phyloP scores from a whole-genome alignment of 345 rosid genomes.

The Geranium brycei region DNA sequence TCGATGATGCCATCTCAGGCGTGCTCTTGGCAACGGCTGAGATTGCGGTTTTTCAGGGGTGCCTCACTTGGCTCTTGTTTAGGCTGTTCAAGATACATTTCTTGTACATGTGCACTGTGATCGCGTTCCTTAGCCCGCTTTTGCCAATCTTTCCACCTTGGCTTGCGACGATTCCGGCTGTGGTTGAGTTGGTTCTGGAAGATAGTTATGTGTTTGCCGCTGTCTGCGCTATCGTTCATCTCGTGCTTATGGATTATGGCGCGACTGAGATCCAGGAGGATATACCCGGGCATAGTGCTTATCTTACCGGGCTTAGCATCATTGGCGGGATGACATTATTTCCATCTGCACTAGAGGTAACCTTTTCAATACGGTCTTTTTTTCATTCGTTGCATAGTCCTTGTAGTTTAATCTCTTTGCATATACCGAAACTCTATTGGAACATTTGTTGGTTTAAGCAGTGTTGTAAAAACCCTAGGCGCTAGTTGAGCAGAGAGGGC shows the following conservation, averaged over 20 bases:
- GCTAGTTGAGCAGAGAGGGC: no score
- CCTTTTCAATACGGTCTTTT: background rate
- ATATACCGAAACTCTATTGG: no score
- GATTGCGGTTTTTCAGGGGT: slow-evolving; percentile 85
- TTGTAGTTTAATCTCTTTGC: no score
- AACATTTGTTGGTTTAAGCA: no score
- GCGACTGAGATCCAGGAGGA: slow-evolving; percentile 81
- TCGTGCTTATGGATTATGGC: slow-evolving; percentile 73
- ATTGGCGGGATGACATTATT: slow-evolving; percentile 94
- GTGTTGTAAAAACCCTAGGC: no score
- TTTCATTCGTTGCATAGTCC: no score
- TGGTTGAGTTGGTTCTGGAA: slow-evolving; percentile 56
- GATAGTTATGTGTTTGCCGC: slow-evolving; percentile 58
- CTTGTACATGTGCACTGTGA: slow-evolving; percentile 69
- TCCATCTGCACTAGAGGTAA: slow-evolving; percentile 89
- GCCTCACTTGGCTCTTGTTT: slow-evolving; percentile 88
- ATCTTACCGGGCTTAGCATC: slow-evolving; percentile 86
- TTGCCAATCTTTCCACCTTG: slow-evolving; percentile 76
- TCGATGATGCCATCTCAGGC: slow-evolving; percentile 72
- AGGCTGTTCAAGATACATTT: slow-evolving; percentile 74
- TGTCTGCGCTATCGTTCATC: slow-evolving; percentile 48
- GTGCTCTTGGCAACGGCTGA: slow-evolving; percentile 93
- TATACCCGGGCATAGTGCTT: slow-evolving; percentile 71
- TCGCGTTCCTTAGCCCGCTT: slow-evolving; percentile 64
- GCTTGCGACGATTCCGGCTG: slow-evolving; percentile 85